These are phyloP conservation scores for Cetraspora pellucida DNA, from an alignment of 192 early-diverging fungal genomes.

Conservation along the genomic window DNA sequence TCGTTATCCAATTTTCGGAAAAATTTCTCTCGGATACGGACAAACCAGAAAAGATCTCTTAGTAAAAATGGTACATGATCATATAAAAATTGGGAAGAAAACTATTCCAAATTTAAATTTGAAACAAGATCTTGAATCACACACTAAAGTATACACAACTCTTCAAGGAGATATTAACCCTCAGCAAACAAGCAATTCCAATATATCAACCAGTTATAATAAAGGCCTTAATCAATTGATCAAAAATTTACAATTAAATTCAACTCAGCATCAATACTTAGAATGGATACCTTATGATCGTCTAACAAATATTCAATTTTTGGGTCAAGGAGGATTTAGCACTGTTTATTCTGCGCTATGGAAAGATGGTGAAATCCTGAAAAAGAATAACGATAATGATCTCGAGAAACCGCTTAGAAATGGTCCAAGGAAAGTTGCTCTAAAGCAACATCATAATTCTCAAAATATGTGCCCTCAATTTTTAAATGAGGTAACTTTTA, in stretches of 20 bases:
- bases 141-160: no score
- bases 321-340: slow-evolving; percentile 8
- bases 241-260: background rate
- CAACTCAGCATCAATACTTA: background rate
- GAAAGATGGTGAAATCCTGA: background rate
- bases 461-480: slow-evolving; percentile 9
- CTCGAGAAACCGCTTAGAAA: background rate
- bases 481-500: background rate
- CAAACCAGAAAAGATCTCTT: no score
- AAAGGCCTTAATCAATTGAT: slow-evolving; percentile 7
- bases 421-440: slow-evolving; percentile 17
- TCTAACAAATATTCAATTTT: slow-evolving; percentile 5
- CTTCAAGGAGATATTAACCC: no score
- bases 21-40: no score
- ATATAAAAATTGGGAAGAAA: no score
- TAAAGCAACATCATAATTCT: slow-evolving; percentile 21
- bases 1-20: no score
- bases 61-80: no score
- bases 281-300: slow-evolving; percentile 26
- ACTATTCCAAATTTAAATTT: no score
- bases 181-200: no score
- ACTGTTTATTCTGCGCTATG: slow-evolving; percentile 11
- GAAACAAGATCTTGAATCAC: no score
- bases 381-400: background rate
- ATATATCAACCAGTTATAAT: background rate